Evolutionary conservation across 441 rosid genomes (phyloP), one percentile per base, ranked within the genome.

Genomic region (Adansonia gregorii): DNA sequence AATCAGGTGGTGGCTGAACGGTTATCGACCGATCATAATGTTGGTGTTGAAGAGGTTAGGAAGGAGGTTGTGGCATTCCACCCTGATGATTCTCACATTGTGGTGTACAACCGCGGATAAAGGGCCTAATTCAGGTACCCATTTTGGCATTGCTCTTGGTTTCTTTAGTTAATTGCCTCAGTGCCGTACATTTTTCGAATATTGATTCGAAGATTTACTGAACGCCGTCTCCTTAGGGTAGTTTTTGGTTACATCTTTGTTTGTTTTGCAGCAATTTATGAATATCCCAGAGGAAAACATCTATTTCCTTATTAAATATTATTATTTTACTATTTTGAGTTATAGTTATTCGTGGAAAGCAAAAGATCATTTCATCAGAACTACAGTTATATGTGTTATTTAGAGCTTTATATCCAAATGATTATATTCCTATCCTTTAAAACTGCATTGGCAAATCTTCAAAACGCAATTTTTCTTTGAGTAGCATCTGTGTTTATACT

Each of bases 31-130:
- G 94, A 91, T 79, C 94, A 91, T 76, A 91, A 91, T 82, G 94
- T 89, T 51, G 67, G 81, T 8, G 84, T 78, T 60, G 89, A 89
- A 80, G 91, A 87, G 85, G 91, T 91, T n/a, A 91, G 94, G 82
- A 89, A 86, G 81, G 94, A 91, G 81, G 88, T 91, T 27, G 83
- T 73, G 73, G 89, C 92, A 8, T 91, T 86, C 45, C 94, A 91
- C 81, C 94, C 94, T 2, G 92, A 88, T 78, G 94, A 91, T 84
- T 67, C 90, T 5, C 84, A 87, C 58, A 61, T 88, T 46, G 94
- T 91, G 20, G 85, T 87, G 31, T 79, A 78, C 65, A 84, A 76
- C 51, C 88, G 94, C 82, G 92, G 60, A 86, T 91, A 8, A 91
- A 87, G 86, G 94, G 91, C 69, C 87, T 89, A 73, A 86, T 91